Percentiles rank a stretch among this genome's conserved stretches.
These are phyloP conservation scores for Pichia nakasei DNA, from an alignment of 805 yeast species.

Conservation along the genomic window DNA sequence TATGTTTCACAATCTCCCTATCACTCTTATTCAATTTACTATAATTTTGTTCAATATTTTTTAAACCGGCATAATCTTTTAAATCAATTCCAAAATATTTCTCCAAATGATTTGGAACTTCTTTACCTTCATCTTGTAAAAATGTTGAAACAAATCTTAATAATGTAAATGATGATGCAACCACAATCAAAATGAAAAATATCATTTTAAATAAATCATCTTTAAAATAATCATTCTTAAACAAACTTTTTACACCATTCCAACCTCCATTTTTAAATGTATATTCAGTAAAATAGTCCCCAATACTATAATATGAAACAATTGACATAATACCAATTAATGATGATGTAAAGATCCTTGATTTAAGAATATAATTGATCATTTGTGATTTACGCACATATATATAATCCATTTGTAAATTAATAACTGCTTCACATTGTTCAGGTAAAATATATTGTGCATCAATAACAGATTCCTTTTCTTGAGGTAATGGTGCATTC, in stretches of 20 bases:
- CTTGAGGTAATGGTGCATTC: constrained; percentile 38
- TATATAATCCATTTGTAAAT: constrained; percentile 55
- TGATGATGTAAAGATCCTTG: constrained; percentile 31
- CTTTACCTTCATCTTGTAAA: constrained; percentile 33
- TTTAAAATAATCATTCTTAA: constrained; percentile 16
- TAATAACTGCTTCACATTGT: constrained; percentile 49
- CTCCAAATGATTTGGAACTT: constrained; percentile 28
- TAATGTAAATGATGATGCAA: constrained; percentile 32
- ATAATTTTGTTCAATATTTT: constrained; percentile 7
- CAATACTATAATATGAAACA: constrained; percentile 13
- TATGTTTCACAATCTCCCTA: constrained; percentile 12
- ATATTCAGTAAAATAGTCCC: constrained; percentile 17
- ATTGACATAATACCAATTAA: constrained; percentile 18
- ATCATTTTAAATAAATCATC: constrained; percentile 26
- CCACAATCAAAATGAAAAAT: constrained; percentile 31
- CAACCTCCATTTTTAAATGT: constrained; percentile 13
- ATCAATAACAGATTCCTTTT: constrained; percentile 44
- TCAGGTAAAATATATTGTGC: constrained; percentile 46
- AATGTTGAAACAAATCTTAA: constrained; percentile 38
- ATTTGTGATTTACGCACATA: constrained; percentile 38
- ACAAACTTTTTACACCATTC: constrained; percentile 12
- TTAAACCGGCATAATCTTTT: constrained; percentile 28
- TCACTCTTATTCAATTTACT: constrained; percentile 14
- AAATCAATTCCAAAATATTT: constrained; percentile 45
- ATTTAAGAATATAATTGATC: constrained; percentile 38